Percentiles rank a stretch among this genome's conserved stretches.
These are phyloP conservation scores for Phaffia rhodozyma DNA, from an alignment of 1,284 basidiomycete species.

Conservation along the genomic window DNA sequence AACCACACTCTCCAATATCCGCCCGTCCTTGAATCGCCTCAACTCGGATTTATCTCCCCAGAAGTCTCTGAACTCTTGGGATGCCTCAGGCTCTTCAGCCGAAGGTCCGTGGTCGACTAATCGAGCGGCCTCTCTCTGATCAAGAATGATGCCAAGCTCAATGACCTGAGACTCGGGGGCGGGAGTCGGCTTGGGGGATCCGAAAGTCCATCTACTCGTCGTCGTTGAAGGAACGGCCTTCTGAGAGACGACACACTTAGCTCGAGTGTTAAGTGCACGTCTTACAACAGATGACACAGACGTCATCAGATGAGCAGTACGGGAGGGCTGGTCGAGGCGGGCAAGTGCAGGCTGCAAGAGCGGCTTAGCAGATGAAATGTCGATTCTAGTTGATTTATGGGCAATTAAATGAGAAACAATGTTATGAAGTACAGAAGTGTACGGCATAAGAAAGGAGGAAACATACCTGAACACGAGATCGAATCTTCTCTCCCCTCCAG, in stretches of 20 bases:
- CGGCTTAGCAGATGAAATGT: constrained; percentile 46
- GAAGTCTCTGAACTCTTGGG: constrained; percentile 59
- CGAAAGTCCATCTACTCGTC: constrained; percentile 8
- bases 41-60: constrained; percentile 92
- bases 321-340: constrained; percentile 50
- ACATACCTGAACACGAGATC: constrained; percentile 61
- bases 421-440: constrained; percentile 40
- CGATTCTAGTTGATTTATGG: constrained; percentile 40
- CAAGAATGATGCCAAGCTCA: constrained; percentile 61
- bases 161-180: constrained; percentile 33
- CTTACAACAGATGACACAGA: constrained; percentile 48
- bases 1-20: constrained; percentile 84
- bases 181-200: constrained; percentile 39
- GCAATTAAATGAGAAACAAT: background rate
- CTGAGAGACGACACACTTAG: constrained; percentile 45
- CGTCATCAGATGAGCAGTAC: constrained; percentile 45
- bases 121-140: constrained; percentile 57
- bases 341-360: constrained; percentile 39
- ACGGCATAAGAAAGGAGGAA: constrained; percentile 50
- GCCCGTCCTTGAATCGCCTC: constrained; percentile 92
- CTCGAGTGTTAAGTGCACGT: constrained; percentile 57
- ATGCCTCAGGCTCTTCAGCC: constrained; percentile 46
- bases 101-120: constrained; percentile 82
- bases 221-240: constrained; percentile 24
- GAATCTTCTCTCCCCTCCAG: constrained; percentile 52